Base-by-base conservation (phyloP, 2,329 filamentous ascomycete genomes). In the Calonectria henricotiae region DNA sequence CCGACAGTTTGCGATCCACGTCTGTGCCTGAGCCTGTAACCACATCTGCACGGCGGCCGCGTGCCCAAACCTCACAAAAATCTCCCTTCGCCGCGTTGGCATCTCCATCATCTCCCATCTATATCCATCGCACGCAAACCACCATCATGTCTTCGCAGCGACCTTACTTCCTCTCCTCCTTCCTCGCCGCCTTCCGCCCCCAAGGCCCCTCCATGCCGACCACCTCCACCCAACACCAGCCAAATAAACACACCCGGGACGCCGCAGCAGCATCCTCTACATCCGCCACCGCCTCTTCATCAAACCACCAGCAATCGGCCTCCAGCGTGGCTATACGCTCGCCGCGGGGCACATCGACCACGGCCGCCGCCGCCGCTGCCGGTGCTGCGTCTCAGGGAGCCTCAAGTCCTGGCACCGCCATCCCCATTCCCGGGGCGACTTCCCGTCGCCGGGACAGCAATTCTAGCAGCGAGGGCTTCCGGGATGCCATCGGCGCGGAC, bases 401-500 rank as follows among this genome's bases (percentile, higher is more conserved):
- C 0, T 65, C 76, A 5, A 70, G 46, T 37, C 73, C 69, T 35
- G 76, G 76, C 32, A 71, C 77, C 20, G 76, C 80, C 63, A 85
- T 87, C 20, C 85, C 85, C 41, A 85, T 84, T 43, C 84, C 81
- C 8, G 77, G 77, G 11, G 54, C 63, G 15, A 74, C 76, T 11
- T 78, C 81, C 35, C 83, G 86, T 15, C 86, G 92, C 67, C 86
- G 93, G 67, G 93, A 92, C 30, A 94, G 92, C 75, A 93, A 95
- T 75, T 94, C 91, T 81, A 92, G 89, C 72, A 91, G 88, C 64
- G 93, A 95, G 77, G 93, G 93, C 1, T 95, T 95, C 80, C 86
- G 92, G 63, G 93, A 95, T 71, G 91, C 91, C 41, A 82, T 90
- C 60, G 92, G 91, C 2, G 88, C 89, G 1, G 93, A 95, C 74